Conservation (phyloP, 345 rosid species). For the Rhizophora mangle region DNA sequence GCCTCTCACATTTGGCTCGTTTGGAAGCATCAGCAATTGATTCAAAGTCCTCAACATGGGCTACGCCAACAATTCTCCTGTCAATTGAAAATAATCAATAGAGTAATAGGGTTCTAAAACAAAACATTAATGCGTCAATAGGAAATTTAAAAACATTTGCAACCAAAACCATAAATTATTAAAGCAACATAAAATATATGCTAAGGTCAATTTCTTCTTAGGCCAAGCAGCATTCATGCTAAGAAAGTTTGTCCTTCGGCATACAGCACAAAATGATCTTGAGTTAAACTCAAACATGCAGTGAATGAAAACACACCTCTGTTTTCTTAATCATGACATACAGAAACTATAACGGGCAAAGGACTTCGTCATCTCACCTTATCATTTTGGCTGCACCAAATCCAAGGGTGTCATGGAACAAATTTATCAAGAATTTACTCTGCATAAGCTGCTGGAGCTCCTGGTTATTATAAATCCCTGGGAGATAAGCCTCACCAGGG, state of each 20-base stretch:
- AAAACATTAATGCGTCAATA: background rate
- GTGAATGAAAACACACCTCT: too few relatives aligned
- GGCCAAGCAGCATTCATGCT: too few relatives aligned
- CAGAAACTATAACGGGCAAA: background rate
- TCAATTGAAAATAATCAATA: constrained; percentile 6
- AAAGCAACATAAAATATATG: too few relatives aligned
- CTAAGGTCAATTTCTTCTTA: too few relatives aligned
- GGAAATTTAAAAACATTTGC: background rate
- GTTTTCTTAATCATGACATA: background rate
- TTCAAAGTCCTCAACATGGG: constrained; percentile 96
- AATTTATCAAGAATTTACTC: constrained; percentile 54
- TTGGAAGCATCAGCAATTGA: constrained; percentile 56
- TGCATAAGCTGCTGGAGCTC: constrained; percentile 65
- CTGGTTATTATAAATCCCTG: constrained; percentile 61
- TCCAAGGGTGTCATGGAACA: constrained; percentile 85
- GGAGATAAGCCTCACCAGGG: constrained; percentile 79
- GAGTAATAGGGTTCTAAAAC: background rate
- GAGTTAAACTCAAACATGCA: too few relatives aligned
- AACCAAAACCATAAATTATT: too few relatives aligned
- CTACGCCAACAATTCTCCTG: constrained; percentile 96
- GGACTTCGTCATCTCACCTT: constrained; percentile 41
- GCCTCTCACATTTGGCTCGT: constrained; percentile 69
- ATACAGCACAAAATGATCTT: too few relatives aligned
- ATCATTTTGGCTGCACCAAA: constrained; percentile 98
- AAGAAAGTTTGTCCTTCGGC: too few relatives aligned